Percentiles rank a stretch among this genome's conserved stretches.
Evolutionary conservation across 805 yeast species (phyloP).

Genomic region (Maudiozyma bulderi): DNA sequence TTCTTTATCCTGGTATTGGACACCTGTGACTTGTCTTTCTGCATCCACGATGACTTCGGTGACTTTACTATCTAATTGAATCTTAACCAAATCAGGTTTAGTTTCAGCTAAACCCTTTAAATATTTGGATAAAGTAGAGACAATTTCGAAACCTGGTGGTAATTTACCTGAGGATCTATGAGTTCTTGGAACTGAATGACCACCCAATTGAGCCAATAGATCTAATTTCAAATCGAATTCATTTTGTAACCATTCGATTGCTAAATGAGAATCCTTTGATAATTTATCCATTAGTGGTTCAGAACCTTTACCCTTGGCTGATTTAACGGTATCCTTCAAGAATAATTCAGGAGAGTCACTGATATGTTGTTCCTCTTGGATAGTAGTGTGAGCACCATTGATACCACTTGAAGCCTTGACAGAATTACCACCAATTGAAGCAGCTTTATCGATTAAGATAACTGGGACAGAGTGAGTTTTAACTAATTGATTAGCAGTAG

Average conservation of each 20-base stretch:
- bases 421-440: conserved; percentile 48
- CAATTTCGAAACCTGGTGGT: conserved; percentile 54
- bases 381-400: conserved; percentile 59
- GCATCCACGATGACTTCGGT: conserved; percentile 25
- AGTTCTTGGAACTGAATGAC: conserved; percentile 72
- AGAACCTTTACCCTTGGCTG: conserved; percentile 55
- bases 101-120: conserved; percentile 28
- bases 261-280: conserved; percentile 51
- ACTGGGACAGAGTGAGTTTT: conserved; percentile 34
- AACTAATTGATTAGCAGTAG: conserved; percentile 34
- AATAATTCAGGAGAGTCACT: conserved; percentile 52
- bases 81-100: conserved; percentile 26
- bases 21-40: conserved; percentile 31
- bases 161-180: conserved; percentile 58
- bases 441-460: conserved; percentile 39
- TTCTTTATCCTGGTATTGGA: conserved; percentile 31
- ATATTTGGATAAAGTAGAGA: conserved; percentile 35
- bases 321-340: conserved; percentile 54
- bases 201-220: conserved; percentile 68
- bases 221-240: conserved; percentile 54
- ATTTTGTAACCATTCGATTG: conserved; percentile 65
- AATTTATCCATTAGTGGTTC: conserved; percentile 49
- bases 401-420: conserved; percentile 55
- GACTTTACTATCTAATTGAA: conserved; percentile 34
- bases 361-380: conserved; percentile 43